A percentile compares a stretch with the other conserved stretches of the same genome.
phyloP scores from a whole-genome alignment of 345 rosid genomes.

The Ceriops tagal region DNA sequence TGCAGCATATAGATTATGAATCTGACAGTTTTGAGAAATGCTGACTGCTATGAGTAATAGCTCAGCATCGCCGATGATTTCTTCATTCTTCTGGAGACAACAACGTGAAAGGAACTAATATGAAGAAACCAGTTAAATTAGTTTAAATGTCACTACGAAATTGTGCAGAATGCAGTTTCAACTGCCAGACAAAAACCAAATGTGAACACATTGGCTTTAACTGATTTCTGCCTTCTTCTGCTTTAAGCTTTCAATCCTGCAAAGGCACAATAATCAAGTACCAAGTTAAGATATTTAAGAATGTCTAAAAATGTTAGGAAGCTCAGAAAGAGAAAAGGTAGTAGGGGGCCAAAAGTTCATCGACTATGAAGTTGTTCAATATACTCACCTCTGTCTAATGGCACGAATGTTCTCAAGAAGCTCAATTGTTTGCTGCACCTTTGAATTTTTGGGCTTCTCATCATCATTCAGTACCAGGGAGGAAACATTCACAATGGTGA shows the following conservation, averaged over 20 bases:
- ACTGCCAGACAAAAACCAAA: slow-evolving; percentile 15
- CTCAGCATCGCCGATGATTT: not conserved
- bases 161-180: not conserved
- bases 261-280: slow-evolving; percentile 1
- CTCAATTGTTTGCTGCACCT: slow-evolving; percentile 57
- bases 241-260: slow-evolving; percentile 37
- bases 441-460: slow-evolving; percentile 47
- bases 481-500: slow-evolving; percentile 54
- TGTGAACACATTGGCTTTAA: slow-evolving; percentile 8
- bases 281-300: not conserved
- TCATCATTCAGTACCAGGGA: slow-evolving; percentile 42
- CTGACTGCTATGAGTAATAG: not conserved
- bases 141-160: too few species aligned
- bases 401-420: slow-evolving; percentile 54
- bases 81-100: too few species aligned
- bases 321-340: too few species aligned
- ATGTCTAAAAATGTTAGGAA: too few species aligned
- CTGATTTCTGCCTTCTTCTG: slow-evolving; percentile 20
- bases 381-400: slow-evolving; percentile 53
- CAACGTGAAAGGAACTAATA: too few species aligned
- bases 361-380: not conserved
- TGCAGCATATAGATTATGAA: too few species aligned
- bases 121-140: too few species aligned
- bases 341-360: not conserved
- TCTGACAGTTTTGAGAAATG: not conserved